A percentile compares a stretch with the other conserved stretches of the same genome.
These are phyloP conservation scores for Kodamaea leandrae DNA, from an alignment of 805 yeast species.

Conservation along the genomic window DNA sequence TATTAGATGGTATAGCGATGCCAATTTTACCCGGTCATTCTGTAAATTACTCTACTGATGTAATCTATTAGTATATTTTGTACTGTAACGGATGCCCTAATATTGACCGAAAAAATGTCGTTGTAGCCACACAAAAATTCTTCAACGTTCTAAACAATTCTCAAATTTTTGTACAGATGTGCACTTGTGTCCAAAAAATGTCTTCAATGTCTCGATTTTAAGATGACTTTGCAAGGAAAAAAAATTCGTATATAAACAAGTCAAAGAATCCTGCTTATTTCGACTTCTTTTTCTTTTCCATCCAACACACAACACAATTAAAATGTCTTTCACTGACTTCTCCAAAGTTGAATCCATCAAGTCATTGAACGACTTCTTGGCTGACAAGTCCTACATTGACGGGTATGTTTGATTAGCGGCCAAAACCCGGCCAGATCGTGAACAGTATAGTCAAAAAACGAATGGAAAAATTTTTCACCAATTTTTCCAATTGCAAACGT, in stretches of 20 bases:
- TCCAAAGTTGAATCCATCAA: conserved; percentile 62
- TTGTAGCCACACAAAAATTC: neutral
- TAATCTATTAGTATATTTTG: neutral
- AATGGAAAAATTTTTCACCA: conserved; percentile 1
- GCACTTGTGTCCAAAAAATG: neutral
- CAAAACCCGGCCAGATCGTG: neutral
- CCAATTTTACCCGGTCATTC: conserved; percentile 5
- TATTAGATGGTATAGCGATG: neutral
- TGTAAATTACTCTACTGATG: neutral
- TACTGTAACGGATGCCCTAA: conserved; percentile 1
- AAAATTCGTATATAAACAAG: conserved; percentile 3
- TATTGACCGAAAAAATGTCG: neutral
- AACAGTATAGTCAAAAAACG: neutral
- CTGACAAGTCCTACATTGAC: conserved; percentile 90
- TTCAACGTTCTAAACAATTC: neutral
- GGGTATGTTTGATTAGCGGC: conserved; percentile 87
- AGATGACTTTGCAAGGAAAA: neutral
- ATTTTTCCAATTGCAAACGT: conserved; percentile 2
- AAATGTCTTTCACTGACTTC: conserved; percentile 79
- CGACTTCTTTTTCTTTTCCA: conserved; percentile 1
- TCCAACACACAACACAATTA: conserved; percentile 11
- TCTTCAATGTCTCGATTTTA: neutral
- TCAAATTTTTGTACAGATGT: neutral
- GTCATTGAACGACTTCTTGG: conserved; percentile 79
- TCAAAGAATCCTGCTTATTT: conserved; percentile 1